These are phyloP conservation scores for Metschnikowia colocasiae DNA, from an alignment of 805 yeast genomes.

Conservation along the genomic window DNA sequence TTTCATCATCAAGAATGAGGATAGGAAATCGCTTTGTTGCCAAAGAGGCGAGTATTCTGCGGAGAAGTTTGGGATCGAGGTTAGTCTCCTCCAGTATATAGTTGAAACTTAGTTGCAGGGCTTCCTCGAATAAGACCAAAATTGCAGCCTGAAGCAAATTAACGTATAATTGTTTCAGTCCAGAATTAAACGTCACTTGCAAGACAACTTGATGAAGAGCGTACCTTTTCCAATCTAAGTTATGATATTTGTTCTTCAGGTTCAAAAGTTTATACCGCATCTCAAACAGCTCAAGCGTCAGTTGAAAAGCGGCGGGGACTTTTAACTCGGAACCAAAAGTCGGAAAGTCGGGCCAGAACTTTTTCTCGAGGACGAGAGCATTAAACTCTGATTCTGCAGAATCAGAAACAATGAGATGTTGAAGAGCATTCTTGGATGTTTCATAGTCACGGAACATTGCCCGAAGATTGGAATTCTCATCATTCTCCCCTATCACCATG, in stretches of 20 bases:
- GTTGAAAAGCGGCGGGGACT: conserved; percentile 24
- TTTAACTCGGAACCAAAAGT: conserved; percentile 18
- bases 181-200: conserved; percentile 28
- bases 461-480: conserved; percentile 25
- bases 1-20: conserved; percentile 16
- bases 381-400: conserved; percentile 22
- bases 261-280: conserved; percentile 19
- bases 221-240: conserved; percentile 40
- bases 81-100: conserved; percentile 27
- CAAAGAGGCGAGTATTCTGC: conserved; percentile 28
- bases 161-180: conserved; percentile 31
- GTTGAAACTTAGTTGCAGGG: conserved; percentile 17
- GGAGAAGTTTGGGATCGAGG: conserved; percentile 31
- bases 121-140: conserved; percentile 34
- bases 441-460: conserved; percentile 36
- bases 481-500: conserved; percentile 30
- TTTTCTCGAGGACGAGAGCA: conserved; percentile 32
- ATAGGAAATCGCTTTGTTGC: conserved; percentile 30
- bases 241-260: conserved; percentile 23
- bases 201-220: conserved; percentile 41
- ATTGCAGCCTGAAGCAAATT: conserved; percentile 45
- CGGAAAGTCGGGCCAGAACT: conserved; percentile 42
- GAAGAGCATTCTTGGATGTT: conserved; percentile 19
- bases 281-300: conserved; percentile 21
- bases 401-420: not conserved